These are phyloP conservation scores for Kandelia obovata DNA, from an alignment of 345 rosid genomes.

Conservation along the genomic window DNA sequence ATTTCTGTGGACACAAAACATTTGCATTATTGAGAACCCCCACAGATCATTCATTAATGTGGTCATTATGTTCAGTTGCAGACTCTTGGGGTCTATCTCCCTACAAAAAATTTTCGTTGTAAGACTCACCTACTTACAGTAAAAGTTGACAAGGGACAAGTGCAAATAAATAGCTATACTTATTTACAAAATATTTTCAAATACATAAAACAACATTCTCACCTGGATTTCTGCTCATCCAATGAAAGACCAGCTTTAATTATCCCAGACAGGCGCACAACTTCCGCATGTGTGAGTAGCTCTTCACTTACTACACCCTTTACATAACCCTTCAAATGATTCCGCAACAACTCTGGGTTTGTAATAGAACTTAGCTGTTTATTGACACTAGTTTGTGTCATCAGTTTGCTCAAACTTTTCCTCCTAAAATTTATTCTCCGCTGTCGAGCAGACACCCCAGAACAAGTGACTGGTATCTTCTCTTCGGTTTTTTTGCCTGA, in stretches of 20 bases:
- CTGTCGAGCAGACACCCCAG: constrained; percentile 78
- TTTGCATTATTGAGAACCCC: too few relatives aligned
- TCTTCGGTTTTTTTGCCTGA: constrained; percentile 28
- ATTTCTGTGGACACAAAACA: too few relatives aligned
- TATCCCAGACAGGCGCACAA: constrained; percentile 68
- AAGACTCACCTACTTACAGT: background rate
- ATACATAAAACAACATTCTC: background rate
- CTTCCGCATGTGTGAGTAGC: constrained; percentile 74
- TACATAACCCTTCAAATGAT: constrained; percentile 67
- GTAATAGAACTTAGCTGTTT: constrained; percentile 42
- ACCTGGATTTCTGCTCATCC: constrained; percentile 82
- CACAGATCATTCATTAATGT: background rate
- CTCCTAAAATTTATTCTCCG: constrained; percentile 57
- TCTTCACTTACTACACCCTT: constrained; percentile 70
- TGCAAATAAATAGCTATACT: background rate
- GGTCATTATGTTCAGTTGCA: background rate
- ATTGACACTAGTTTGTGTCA: constrained; percentile 25
- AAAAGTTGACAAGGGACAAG: background rate
- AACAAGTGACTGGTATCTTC: constrained; percentile 57
- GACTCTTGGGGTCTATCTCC: background rate
- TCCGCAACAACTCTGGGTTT: constrained; percentile 56
- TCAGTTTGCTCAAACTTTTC: constrained; percentile 35
- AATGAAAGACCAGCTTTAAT: constrained; percentile 73
- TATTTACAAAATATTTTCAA: background rate
- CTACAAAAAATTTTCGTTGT: background rate